Evolutionary conservation across 345 rosid genomes (phyloP).

Genomic region (Populus nigra): DNA sequence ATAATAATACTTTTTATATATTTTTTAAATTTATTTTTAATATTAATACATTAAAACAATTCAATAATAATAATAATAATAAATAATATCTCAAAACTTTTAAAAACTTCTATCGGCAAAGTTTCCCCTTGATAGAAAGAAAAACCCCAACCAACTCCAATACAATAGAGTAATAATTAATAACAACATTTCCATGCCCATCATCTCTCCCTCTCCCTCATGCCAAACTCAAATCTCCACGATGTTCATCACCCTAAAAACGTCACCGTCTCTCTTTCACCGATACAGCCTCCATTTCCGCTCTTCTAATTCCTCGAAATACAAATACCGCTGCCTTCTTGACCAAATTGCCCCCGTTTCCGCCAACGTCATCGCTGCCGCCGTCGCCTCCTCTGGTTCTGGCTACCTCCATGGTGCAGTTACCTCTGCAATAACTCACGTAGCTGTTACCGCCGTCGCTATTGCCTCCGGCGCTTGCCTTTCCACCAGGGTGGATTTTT

Average conservation of each 20-base stretch:
- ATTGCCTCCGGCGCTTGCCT: constrained; percentile 81
- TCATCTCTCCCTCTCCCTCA: background rate
- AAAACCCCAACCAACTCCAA: too few relatives aligned
- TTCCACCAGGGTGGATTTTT: constrained; percentile 65
- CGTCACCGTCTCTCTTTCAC: constrained; percentile 9
- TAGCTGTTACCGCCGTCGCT: constrained; percentile 65
- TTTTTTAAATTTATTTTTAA: too few relatives aligned
- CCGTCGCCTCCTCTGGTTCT: constrained; percentile 41
- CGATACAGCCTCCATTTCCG: background rate
- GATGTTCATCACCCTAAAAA: constrained; percentile 8
- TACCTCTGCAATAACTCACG: constrained; percentile 62
- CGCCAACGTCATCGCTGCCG: constrained; percentile 38
- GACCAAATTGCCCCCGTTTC: constrained; percentile 30
- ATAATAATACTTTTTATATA: too few relatives aligned
- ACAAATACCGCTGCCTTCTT: constrained; percentile 29
- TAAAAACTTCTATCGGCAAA: too few relatives aligned
- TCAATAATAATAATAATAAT: too few relatives aligned
- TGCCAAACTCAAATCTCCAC: background rate
- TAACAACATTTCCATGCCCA: background rate
- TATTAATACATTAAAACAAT: too few relatives aligned
- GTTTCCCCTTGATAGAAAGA: too few relatives aligned
- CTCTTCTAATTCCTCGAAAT: background rate
- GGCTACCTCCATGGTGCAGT: constrained; percentile 52
- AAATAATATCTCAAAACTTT: too few relatives aligned
- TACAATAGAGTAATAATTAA: too few relatives aligned